Evolutionary conservation across 2,329 filamentous ascomycete genomes (phyloP), one percentile per base, ranked within the genome.

Genomic region (Ophiosphaerella korrae): DNA sequence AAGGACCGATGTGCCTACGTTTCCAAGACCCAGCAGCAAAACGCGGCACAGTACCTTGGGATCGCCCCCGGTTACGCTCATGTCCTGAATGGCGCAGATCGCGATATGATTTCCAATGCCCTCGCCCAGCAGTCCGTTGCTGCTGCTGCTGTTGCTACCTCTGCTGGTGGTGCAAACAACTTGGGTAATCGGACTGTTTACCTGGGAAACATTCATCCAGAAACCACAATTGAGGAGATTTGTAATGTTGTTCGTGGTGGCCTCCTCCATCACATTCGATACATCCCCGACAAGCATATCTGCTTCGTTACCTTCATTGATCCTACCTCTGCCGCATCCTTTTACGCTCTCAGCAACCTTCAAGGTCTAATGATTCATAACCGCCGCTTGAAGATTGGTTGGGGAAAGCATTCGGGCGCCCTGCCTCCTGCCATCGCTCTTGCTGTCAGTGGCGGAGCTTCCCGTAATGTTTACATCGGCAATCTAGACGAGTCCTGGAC

Each of bases 221-320:
- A 99, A 78, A 99, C 94, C 1, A 97, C 93, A 2, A 96, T 97
- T 64, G 94, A 99, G 78, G 94, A 99, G 78, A 99, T 99, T 73
- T 99, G 94, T 83, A 99, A 99, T 70, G 94, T 99, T 50, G 94
- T 99, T 45, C 87, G 94, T 59, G 94, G 94, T 52, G 94, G 94
- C 65, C 84, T 99, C 60, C 82, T 99, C 66, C 94, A 99, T 75
- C 94, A 99, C 75, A 96, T 99, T 74, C 91, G 94, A 64, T 99
- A 97, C 77, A 99, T 99, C 66, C 94, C 94, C 6, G 94, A 99
- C 80, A 99, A 99, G 84, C 94, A 99, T 78, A 99, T 99, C 64
- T 99, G 94, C 82, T 99, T 99, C 71, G 94, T 99, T 50, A 99
- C 94, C 1, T 99, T 99, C 77, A 97, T 99, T 74, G 94, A 99